phyloP scores from a whole-genome alignment of 257 asterid species.

The Osmanthus fragrans region DNA sequence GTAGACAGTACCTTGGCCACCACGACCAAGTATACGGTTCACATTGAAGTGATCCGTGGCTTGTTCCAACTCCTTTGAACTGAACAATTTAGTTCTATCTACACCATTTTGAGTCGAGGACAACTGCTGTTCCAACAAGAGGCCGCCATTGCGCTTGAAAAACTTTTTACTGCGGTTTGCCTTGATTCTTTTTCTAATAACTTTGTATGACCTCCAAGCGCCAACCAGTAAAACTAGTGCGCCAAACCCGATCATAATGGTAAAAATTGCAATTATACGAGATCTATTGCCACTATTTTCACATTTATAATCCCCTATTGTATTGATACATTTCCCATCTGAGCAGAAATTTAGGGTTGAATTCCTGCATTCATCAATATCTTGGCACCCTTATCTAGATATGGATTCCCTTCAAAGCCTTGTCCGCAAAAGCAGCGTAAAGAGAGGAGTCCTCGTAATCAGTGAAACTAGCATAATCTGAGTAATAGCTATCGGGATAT shows the following conservation, averaged over 20 bases:
- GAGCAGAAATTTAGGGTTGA: not conserved
- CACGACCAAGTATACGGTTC: constrained; percentile 17
- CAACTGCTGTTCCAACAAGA: constrained; percentile 8
- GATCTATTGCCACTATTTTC: not conserved
- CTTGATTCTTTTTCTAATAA: not conserved
- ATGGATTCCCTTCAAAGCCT: constrained; percentile 11
- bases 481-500: not conserved
- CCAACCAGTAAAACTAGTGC: not conserved
- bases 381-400: not conserved
- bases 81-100: constrained; percentile 6
- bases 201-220: constrained; percentile 1
- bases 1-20: constrained; percentile 24
- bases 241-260: not conserved
- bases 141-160: constrained; percentile 4
- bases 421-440: not conserved
- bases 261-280: not conserved
- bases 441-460: not conserved
- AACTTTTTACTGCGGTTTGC: not conserved
- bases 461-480: not conserved
- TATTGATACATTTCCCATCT: not conserved
- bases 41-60: not conserved
- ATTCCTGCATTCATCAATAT: not conserved
- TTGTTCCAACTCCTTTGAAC: constrained; percentile 11
- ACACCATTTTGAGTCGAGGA: not conserved
- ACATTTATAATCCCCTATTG: not conserved